Evolutionary conservation across 495 filamentous ascomycete genomes (phyloP).

Genomic region (Penicillium samsonianum): DNA sequence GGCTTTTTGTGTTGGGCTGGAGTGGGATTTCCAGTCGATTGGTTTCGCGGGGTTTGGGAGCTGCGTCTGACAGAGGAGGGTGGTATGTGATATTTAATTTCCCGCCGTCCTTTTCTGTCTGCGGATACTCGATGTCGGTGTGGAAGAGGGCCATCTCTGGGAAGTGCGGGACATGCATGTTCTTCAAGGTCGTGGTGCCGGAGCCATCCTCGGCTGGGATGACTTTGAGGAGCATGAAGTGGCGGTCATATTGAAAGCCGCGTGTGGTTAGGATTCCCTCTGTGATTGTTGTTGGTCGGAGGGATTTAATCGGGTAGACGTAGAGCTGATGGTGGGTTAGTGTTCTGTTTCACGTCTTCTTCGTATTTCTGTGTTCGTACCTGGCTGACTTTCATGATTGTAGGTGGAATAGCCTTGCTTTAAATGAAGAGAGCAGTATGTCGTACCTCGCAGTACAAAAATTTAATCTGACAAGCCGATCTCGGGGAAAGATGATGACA

Average conservation of each 20-base stretch:
- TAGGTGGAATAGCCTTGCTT: background rate
- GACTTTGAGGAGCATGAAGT: conserved; percentile 73
- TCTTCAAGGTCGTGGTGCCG: conserved; percentile 43
- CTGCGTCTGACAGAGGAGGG: conserved; percentile 29
- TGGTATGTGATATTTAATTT: conserved; percentile 59
- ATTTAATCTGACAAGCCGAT: background rate
- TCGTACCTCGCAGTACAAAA: background rate
- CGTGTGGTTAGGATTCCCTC: conserved; percentile 59
- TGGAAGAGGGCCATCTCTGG: conserved; percentile 69
- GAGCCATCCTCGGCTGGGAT: conserved; percentile 30
- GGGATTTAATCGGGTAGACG: conserved; percentile 86
- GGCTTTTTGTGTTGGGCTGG: conserved; percentile 48
- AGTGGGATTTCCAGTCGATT: conserved; percentile 60
- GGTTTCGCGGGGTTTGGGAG: conserved; percentile 14
- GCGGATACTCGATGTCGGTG: conserved; percentile 52
- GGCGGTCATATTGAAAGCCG: conserved; percentile 74
- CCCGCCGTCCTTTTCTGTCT: conserved; percentile 27
- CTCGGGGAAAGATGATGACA: conserved; percentile 6
- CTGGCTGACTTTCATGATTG: conserved; percentile 43
- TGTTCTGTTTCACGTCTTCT: background rate
- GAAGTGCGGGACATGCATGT: conserved; percentile 68
- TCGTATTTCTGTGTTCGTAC: conserved; percentile 28
- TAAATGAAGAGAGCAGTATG: background rate
- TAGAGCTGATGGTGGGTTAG: conserved; percentile 60
- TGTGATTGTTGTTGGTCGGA: conserved; percentile 62